Evolutionary conservation across 805 yeast genomes (phyloP).

Genomic region (Candida chilensis): DNA sequence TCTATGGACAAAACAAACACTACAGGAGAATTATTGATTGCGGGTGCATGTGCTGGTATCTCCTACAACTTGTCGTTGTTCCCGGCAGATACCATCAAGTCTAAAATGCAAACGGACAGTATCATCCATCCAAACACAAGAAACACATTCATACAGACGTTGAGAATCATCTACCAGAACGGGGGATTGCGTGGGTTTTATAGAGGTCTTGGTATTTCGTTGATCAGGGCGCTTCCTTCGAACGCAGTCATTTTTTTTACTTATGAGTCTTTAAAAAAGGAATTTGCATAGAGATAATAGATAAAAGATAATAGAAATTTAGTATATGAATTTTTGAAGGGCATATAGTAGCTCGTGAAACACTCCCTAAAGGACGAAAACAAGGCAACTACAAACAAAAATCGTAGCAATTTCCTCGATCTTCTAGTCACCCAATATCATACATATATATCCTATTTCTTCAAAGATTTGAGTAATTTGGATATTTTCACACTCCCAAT

Average conservation of each 20-base stretch:
- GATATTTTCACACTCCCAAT: conserved; percentile 46
- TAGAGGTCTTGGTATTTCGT: conserved; percentile 77
- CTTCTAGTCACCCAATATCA: too few species aligned
- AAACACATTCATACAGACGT: conserved; percentile 24
- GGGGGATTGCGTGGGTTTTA: conserved; percentile 71
- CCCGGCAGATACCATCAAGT: conserved; percentile 88
- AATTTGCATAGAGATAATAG: conserved; percentile 5
- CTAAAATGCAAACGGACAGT: conserved; percentile 66
- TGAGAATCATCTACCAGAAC: conserved; percentile 24
- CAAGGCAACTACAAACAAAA: too few species aligned
- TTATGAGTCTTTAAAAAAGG: conserved; percentile 54
- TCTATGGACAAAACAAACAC: conserved; percentile 13
- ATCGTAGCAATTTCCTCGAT: too few species aligned
- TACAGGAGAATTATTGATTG: conserved; percentile 47
- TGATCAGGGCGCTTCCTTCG: conserved; percentile 79
- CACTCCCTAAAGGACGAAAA: too few species aligned
- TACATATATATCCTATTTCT: too few species aligned
- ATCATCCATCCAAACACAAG: conserved; percentile 11
- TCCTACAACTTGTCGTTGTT: conserved; percentile 71
- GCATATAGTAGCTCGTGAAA: too few species aligned
- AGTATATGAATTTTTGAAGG: too few species aligned
- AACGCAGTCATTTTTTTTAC: conserved; percentile 79
- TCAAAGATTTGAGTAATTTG: conserved; percentile 26
- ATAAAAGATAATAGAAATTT: too few species aligned
- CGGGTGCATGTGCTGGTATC: conserved; percentile 87